A percentile compares a stretch with the other conserved stretches of the same genome.
phyloP scores from a whole-genome alignment of 176 grass and related monocot species.

The Raddia distichophylla region DNA sequence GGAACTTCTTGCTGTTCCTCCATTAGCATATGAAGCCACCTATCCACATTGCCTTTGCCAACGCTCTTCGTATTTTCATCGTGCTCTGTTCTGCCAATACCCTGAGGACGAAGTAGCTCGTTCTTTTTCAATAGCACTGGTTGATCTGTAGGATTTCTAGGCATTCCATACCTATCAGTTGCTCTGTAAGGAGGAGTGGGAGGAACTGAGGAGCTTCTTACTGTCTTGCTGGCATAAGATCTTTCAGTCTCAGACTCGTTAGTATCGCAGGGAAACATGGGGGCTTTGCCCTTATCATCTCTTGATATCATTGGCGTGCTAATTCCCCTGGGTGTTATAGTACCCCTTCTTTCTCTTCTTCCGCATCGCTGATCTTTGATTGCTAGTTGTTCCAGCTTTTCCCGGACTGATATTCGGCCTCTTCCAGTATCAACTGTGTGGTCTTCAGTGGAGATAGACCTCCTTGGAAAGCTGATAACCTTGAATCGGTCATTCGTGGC shows the following conservation, averaged over 20 bases:
- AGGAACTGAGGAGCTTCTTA: slow-evolving; percentile 41
- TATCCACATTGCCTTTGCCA: slow-evolving; percentile 71
- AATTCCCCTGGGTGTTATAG: slow-evolving; percentile 19
- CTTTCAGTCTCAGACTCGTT: slow-evolving; percentile 39
- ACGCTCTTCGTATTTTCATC: slow-evolving; percentile 51
- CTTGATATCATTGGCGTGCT: slow-evolving; percentile 41
- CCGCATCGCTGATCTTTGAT: slow-evolving; percentile 32
- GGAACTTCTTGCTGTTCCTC: slow-evolving; percentile 51
- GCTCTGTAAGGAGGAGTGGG: slow-evolving; percentile 51
- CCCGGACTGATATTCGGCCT: slow-evolving; percentile 28
- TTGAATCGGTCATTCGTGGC: slow-evolving; percentile 37
- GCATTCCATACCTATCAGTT: slow-evolving; percentile 7
- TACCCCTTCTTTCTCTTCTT: slow-evolving; percentile 35
- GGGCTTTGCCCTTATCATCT: slow-evolving; percentile 27
- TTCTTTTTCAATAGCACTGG: slow-evolving; percentile 27
- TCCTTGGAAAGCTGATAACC: slow-evolving; percentile 50
- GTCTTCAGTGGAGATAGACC: slow-evolving; percentile 18
- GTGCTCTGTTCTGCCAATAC: slow-evolving; percentile 42
- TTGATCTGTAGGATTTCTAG: slow-evolving; percentile 32
- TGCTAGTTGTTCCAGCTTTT: slow-evolving; percentile 58
- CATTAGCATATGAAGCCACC: slow-evolving; percentile 76
- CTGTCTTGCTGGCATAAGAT: slow-evolving; percentile 34
- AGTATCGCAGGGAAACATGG: background rate
- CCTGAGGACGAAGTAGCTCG: background rate
- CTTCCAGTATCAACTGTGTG: slow-evolving; percentile 40